Evolutionary conservation across 164 flowering plant genomes (phyloP).

Genomic region (Warburgia ugandensis): DNA sequence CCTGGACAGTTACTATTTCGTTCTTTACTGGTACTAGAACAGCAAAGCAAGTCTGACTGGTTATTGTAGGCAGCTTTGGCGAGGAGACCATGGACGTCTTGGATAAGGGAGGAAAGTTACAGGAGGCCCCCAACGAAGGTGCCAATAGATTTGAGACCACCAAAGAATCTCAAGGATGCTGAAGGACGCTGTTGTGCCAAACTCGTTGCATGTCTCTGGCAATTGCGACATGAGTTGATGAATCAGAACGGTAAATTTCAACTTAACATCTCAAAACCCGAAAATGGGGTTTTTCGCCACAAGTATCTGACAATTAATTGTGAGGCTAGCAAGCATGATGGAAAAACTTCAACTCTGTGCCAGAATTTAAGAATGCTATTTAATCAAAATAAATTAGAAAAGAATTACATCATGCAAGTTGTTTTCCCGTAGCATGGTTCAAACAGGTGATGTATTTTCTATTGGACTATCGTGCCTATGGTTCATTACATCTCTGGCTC

Average conservation of each 20-base stretch:
- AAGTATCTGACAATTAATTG: too few relatives aligned
- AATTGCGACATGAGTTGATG: conserved; percentile 49
- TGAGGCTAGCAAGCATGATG: too few relatives aligned
- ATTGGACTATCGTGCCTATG: conserved; percentile 34
- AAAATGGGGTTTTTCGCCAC: too few relatives aligned
- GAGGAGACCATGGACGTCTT: conserved; percentile 98
- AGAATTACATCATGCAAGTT: too few relatives aligned
- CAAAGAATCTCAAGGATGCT: conserved; percentile 18
- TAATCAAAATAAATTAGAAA: too few relatives aligned
- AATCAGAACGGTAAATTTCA: conserved; percentile 1
- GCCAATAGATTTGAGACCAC: conserved; percentile 61
- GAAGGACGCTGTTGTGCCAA: conserved; percentile 74
- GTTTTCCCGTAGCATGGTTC: too few relatives aligned
- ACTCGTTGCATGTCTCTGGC: conserved; percentile 87
- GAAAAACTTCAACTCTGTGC: too few relatives aligned
- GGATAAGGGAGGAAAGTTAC: conserved; percentile 89
- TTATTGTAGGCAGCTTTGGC: conserved; percentile 63
- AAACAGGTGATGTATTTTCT: conserved; percentile 27
- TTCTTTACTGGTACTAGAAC: too few relatives aligned
- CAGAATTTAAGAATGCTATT: too few relatives aligned
- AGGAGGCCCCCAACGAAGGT: conserved; percentile 92
- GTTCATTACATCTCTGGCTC: conserved; percentile 59
- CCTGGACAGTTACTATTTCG: too few relatives aligned
- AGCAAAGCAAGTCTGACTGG: too few relatives aligned
- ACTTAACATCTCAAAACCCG: too few relatives aligned